Evolutionary conservation across 1,284 basidiomycete genomes (phyloP).

Genomic region (Pseudomicrostroma phylloplanum): DNA sequence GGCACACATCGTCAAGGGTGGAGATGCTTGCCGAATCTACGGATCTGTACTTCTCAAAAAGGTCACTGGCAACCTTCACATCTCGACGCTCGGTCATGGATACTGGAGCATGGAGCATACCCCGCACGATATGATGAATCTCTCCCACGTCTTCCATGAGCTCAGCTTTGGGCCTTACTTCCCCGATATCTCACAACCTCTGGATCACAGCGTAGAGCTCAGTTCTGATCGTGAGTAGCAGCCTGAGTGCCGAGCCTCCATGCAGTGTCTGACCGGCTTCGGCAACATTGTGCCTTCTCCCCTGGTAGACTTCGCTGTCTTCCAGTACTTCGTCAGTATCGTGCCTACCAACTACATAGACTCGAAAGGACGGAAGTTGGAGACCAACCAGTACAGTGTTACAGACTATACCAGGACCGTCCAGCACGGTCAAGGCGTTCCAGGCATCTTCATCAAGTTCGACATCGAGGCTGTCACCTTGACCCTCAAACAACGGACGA

Average conservation of each 20-base stretch:
- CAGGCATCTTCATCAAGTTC: constrained; percentile 59
- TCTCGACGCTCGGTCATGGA: constrained; percentile 85
- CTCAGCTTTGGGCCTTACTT: constrained; percentile 96
- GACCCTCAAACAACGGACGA: constrained; percentile 78
- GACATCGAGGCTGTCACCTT: constrained; percentile 86
- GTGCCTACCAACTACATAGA: constrained; percentile 88
- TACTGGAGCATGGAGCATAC: constrained; percentile 82
- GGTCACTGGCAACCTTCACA: constrained; percentile 64
- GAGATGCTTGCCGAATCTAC: constrained; percentile 71
- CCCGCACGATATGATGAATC: constrained; percentile 85
- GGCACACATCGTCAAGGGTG: constrained; percentile 42
- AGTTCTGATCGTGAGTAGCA: constrained; percentile 59
- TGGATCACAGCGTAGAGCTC: constrained; percentile 69
- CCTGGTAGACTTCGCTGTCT: constrained; percentile 51
- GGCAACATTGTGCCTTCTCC: not conserved
- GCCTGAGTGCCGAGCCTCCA: not conserved
- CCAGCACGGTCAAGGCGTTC: constrained; percentile 70
- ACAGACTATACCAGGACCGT: constrained; percentile 80
- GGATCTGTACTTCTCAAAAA: constrained; percentile 80
- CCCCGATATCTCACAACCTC: constrained; percentile 87
- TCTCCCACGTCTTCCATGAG: constrained; percentile 90
- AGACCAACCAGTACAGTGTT: constrained; percentile 90
- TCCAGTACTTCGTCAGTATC: constrained; percentile 90
- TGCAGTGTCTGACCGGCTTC: not conserved
- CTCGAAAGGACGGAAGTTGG: constrained; percentile 58